Conservation (phyloP, 768 basidiomycete species). For the Cubamyces sp. region DNA sequence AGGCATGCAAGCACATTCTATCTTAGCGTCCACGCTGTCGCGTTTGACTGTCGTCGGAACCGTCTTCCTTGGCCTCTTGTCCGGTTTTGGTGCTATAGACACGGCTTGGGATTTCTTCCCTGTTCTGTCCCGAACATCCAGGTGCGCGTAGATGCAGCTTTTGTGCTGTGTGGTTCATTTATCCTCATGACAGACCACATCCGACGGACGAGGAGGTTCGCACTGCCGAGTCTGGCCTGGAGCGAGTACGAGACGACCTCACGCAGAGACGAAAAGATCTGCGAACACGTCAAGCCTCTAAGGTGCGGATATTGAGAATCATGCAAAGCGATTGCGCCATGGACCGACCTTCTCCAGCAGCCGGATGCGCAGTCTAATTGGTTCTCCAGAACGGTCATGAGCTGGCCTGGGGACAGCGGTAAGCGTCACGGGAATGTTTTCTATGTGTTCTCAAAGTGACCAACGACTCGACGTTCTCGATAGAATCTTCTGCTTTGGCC, state of each 20-base stretch:
- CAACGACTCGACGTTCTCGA: conserved; percentile 5
- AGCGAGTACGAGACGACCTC: conserved; percentile 64
- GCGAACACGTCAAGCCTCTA: conserved; percentile 34
- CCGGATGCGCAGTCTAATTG: conserved; percentile 38
- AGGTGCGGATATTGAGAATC: conserved; percentile 26
- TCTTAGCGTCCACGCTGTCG: conserved; percentile 52
- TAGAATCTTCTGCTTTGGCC: conserved; percentile 43
- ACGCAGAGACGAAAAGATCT: conserved; percentile 42
- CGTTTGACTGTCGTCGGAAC: conserved; percentile 79
- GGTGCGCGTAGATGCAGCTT: conserved; percentile 25
- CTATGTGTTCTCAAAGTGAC: background rate
- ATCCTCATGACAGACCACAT: conserved; percentile 10
- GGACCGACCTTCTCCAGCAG: conserved; percentile 2
- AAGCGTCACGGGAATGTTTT: background rate
- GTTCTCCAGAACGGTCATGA: conserved; percentile 54
- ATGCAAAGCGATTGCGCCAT: too few species aligned
- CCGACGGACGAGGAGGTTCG: conserved; percentile 58
- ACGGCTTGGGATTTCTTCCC: conserved; percentile 68
- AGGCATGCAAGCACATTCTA: conserved; percentile 36
- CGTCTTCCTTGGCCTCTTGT: conserved; percentile 75
- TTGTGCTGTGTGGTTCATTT: background rate
- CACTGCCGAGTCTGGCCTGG: conserved; percentile 59
- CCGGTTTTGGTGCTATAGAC: conserved; percentile 77
- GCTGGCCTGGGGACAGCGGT: conserved; percentile 51
- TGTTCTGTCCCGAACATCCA: conserved; percentile 36